Conservation (phyloP, 176 grass and related monocot genomes). For the Zea mays region DNA sequence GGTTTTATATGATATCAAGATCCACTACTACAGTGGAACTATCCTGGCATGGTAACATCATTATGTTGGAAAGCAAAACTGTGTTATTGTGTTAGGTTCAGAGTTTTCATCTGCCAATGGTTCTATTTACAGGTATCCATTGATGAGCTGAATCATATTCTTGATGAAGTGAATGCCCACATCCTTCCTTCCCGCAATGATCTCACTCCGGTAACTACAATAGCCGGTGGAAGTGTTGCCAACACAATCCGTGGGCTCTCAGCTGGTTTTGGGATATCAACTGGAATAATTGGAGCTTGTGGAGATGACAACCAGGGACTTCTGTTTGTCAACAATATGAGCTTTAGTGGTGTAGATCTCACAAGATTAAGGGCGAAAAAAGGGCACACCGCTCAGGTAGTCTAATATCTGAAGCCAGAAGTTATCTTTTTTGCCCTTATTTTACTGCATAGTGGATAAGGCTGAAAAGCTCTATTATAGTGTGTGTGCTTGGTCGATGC, state of each 20-base stretch:
- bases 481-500: conserved; percentile 94
- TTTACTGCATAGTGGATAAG: conserved; percentile 39
- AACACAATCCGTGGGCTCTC: conserved; percentile 87
- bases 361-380: conserved; percentile 78
- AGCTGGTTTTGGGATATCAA: conserved; percentile 81
- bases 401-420: conserved; percentile 19
- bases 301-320: conserved; percentile 74
- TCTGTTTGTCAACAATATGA: conserved; percentile 78
- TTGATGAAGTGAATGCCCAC: conserved; percentile 66
- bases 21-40: conserved; percentile 4
- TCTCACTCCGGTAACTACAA: conserved; percentile 62
- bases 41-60: neutral
- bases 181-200: conserved; percentile 45
- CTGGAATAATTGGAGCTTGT: conserved; percentile 86
- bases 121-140: conserved; percentile 48
- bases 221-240: conserved; percentile 89
- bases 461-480: conserved; percentile 61
- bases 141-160: conserved; percentile 81
- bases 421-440: conserved; percentile 37
- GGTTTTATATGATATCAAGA: neutral
- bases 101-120: too few species aligned
- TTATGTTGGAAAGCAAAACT: neutral
- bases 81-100: neutral
- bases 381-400: conserved; percentile 83
- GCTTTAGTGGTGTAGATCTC: conserved; percentile 85